A percentile compares a stretch with the other conserved stretches of the same genome.
Evolutionary conservation across 768 basidiomycete species (phyloP).

Genomic region (Cystobasidium ongulense): DNA sequence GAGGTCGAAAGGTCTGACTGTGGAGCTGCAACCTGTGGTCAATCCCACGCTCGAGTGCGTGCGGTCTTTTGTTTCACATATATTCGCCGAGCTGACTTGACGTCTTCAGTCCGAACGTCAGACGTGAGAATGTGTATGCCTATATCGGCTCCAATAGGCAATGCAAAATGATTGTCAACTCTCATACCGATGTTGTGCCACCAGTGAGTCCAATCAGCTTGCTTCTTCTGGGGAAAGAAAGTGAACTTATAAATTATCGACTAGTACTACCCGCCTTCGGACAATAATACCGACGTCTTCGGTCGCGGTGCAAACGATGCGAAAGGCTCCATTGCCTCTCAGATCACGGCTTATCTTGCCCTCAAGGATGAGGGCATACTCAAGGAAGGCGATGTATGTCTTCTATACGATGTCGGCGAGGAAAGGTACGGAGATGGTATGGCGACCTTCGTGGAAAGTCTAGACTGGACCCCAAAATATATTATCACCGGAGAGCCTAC

Average conservation of each 20-base stretch:
- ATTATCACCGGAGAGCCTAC: slow-evolving; percentile 13
- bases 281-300: slow-evolving; percentile 19
- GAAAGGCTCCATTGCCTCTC: slow-evolving; percentile 2
- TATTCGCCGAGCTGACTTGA: neutral
- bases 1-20: neutral
- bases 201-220: neutral
- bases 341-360: slow-evolving; percentile 3
- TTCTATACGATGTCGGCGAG: slow-evolving; percentile 17
- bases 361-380: neutral
- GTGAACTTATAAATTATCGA: neutral
- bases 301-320: slow-evolving; percentile 10
- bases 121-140: slow-evolving; percentile 12
- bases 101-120: neutral
- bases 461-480: slow-evolving; percentile 9
- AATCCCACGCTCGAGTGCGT: slow-evolving; percentile 7
- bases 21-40: neutral
- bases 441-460: slow-evolving; percentile 12
- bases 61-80: neutral
- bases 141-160: slow-evolving; percentile 10
- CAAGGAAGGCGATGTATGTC: slow-evolving; percentile 15
- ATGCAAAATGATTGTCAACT: slow-evolving; percentile 21
- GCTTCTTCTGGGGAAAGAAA: neutral
- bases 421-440: slow-evolving; percentile 15
- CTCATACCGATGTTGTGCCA: slow-evolving; percentile 18
- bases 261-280: slow-evolving; percentile 6